These are phyloP conservation scores for Starmerella bombicola DNA, from an alignment of 805 yeast species.

Conservation along the genomic window DNA sequence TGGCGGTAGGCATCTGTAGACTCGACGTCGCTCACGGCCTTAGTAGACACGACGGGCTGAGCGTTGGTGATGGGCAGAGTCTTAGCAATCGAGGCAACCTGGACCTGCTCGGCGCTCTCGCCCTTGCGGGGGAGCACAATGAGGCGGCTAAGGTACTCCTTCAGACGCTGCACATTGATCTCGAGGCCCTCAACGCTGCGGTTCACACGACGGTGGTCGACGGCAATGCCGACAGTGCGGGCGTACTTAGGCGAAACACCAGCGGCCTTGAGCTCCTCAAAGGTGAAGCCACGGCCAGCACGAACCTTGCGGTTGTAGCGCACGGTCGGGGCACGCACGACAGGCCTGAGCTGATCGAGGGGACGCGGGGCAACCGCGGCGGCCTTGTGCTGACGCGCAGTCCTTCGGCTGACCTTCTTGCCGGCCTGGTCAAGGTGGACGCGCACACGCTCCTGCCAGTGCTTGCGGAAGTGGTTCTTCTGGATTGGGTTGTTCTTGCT, in stretches of 20 bases:
- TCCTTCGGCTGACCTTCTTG: conserved; percentile 94
- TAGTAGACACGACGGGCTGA: conserved; percentile 59
- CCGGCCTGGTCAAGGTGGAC: conserved; percentile 99
- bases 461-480: conserved; percentile 99
- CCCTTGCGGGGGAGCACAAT: conserved; percentile 90
- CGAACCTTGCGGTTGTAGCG: conserved; percentile 99
- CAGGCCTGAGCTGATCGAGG: conserved; percentile 88
- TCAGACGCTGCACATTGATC: conserved; percentile 87
- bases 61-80: conserved; percentile 87
- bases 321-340: conserved; percentile 97
- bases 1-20: conserved; percentile 81
- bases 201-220: conserved; percentile 99
- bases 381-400: conserved; percentile 85
- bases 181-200: conserved; percentile 91
- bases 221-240: conserved; percentile 96
- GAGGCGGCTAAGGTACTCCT: conserved; percentile 91
- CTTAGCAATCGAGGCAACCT: conserved; percentile 46
- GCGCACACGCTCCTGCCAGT: conserved; percentile 97
- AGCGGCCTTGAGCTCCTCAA: conserved; percentile 96
- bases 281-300: conserved; percentile 98
- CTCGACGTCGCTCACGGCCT: conserved; percentile 68
- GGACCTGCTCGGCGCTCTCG: conserved; percentile 57
- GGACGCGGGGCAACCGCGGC: conserved; percentile 97
- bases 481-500: conserved; percentile 96
- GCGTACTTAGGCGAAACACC: conserved; percentile 83